phyloP scores from a whole-genome alignment of 805 yeast species.

The Cyberlindnera maritima region DNA sequence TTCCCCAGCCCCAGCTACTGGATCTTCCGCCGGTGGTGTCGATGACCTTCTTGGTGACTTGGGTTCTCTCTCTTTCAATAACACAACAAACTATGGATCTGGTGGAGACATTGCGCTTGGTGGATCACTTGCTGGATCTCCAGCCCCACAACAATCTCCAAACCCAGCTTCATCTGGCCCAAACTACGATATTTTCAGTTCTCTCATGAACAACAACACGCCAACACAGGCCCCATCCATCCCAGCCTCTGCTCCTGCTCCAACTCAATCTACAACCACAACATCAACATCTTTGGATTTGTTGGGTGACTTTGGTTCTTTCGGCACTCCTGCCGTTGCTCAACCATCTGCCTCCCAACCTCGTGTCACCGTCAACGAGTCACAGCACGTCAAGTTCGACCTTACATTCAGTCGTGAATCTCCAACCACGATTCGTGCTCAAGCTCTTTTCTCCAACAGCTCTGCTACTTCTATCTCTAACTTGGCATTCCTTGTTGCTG shows the following conservation, averaged over 20 bases:
- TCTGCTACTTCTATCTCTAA: constrained; percentile 43
- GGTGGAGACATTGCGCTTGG: constrained; percentile 50
- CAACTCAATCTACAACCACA: constrained; percentile 14
- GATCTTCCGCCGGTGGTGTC: constrained; percentile 26
- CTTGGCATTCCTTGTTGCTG: constrained; percentile 64
- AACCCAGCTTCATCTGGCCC: constrained; percentile 24
- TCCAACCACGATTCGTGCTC: constrained; percentile 39
- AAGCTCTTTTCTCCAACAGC: constrained; percentile 50
- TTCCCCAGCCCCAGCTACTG: constrained; percentile 16
- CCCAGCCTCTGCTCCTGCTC: constrained; percentile 3
- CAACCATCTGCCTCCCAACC: constrained; percentile 8
- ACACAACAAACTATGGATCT: constrained; percentile 37
- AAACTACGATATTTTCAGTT: constrained; percentile 26
- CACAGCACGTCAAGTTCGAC: constrained; percentile 47
- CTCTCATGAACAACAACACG: constrained; percentile 15
- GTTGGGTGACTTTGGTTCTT: constrained; percentile 20
- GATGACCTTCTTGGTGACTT: constrained; percentile 75
- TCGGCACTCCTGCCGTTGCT: constrained; percentile 5
- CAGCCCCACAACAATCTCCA: constrained; percentile 29
- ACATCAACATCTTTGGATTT: constrained; percentile 19
- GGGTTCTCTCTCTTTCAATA: constrained; percentile 50
- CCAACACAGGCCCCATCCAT: constrained; percentile 17
- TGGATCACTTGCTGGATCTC: constrained; percentile 24
- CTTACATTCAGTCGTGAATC: constrained; percentile 39
- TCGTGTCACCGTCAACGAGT: constrained; percentile 39